Conservation (phyloP, 371 early-diverging fungal species). For the Syncephalastrum sp. region DNA sequence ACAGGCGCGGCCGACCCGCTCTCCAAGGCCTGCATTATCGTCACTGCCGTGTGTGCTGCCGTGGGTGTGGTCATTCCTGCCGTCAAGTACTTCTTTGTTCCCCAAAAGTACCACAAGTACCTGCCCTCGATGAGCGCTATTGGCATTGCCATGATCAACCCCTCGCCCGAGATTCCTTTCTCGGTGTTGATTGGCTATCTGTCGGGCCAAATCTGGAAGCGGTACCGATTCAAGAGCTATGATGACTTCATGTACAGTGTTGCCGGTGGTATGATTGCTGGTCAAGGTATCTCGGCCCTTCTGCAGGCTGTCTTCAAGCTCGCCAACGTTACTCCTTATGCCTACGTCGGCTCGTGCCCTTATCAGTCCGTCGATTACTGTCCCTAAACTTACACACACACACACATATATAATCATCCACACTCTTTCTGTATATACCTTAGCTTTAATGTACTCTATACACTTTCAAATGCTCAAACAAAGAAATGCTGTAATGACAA, state of each 20-base stretch:
- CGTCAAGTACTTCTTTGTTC: constrained; percentile 52
- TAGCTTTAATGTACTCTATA: too few species aligned
- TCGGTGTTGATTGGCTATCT: constrained; percentile 65
- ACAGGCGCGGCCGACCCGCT: constrained; percentile 51
- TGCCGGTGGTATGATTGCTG: constrained; percentile 74
- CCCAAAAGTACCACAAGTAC: constrained; percentile 50
- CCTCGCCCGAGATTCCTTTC: constrained; percentile 52
- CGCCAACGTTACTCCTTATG: constrained; percentile 16
- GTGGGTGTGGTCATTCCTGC: constrained; percentile 49
- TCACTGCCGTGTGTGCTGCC: constrained; percentile 49
- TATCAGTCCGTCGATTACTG: too few species aligned
- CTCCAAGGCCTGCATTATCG: constrained; percentile 42
- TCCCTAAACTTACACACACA: too few species aligned
- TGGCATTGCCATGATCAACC: constrained; percentile 71
- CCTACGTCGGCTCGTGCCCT: too few species aligned
- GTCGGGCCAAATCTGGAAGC: constrained; percentile 57
- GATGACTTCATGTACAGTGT: constrained; percentile 59
- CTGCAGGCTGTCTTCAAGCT: constrained; percentile 59
- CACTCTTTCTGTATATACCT: too few species aligned
- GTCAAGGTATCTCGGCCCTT: constrained; percentile 73
- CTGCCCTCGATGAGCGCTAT: constrained; percentile 66
- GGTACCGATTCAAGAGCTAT: constrained; percentile 25
- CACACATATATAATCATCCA: too few species aligned
- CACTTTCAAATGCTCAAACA: too few species aligned
- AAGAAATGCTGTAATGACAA: too few species aligned